Conservation (phyloP, 2,329 filamentous ascomycete species). For the Lomentospora prolificans region DNA sequence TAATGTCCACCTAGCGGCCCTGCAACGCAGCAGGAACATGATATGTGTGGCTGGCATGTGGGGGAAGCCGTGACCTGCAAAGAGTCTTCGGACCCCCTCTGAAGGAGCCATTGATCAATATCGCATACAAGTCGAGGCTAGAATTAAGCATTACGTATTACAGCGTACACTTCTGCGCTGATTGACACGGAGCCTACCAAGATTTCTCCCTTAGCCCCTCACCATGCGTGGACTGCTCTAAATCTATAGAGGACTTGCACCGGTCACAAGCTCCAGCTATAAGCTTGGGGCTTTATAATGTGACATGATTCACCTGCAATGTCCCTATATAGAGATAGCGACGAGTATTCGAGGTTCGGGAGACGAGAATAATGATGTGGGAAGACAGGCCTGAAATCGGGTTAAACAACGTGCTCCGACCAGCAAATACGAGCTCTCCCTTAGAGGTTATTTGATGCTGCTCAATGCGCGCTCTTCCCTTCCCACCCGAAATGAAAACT, state of each 20-base stretch:
- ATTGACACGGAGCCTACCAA: neutral
- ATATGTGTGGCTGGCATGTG: neutral
- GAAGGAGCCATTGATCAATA: neutral
- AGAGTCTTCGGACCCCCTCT: neutral
- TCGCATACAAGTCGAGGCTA: neutral
- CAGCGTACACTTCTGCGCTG: neutral
- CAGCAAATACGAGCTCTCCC: neutral
- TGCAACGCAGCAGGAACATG: neutral
- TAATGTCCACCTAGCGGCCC: neutral
- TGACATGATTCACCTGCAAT: neutral
- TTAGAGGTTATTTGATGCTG: neutral
- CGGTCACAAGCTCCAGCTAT: no score
- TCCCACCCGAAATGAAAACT: neutral
- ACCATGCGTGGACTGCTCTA: no score
- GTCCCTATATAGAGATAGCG: neutral
- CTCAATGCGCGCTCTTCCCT: neutral
- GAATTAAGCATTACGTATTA: neutral
- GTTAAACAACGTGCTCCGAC: neutral
- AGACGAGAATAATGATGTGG: neutral
- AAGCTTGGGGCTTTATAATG: neutral
- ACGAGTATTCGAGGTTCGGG: neutral
- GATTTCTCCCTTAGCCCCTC: no score
- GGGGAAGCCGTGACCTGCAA: neutral
- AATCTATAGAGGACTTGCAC: no score
- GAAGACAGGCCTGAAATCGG: neutral